Evolutionary conservation across 768 basidiomycete species (phyloP), one percentile per base, ranked within the genome.

Genomic region (Hydnum rufescens): DNA sequence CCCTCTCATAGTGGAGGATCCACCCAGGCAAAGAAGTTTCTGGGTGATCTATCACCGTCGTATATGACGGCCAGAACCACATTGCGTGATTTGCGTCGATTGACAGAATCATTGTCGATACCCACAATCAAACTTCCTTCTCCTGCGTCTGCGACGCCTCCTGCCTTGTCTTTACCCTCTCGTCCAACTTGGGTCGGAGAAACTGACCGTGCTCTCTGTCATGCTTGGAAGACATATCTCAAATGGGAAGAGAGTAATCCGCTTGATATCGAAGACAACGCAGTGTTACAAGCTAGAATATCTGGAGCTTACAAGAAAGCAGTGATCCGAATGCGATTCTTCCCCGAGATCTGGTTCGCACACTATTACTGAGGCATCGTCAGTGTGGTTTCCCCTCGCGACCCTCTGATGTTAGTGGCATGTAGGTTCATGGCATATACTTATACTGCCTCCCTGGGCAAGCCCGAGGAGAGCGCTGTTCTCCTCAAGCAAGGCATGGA

Each of bases 201-300:
- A 3, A 6, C 65, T 5, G 63, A 64, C 16, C 63, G 69, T 43
- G 72, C 73, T 16, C 72, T 82, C 28, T 76, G 89, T n/a, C 76
- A 78, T 23, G 75, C 76, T 25, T 99, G 95, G 95, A 86, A 87
- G 60, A 70, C 74, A 1, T 97, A 96, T 63, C 67, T 97, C 32
- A 89, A 89, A 59, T 96, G 85, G 84, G 93, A 99, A 65, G 87
- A 93, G 64, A 74, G 73, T 58, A 96, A 99, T 61, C 93, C 90
- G 0, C 73, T 96, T 51, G 87, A 89, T 64, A 76, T 97, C 36
- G 88, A 92, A 60, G 88, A 93, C 58, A 72, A 74, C 55, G 65
- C 70, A 1, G 72, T 73, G 4, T 65, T 95, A 34, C 70, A 79
- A 47, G 71, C 70, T 3, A 73, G 95, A 25, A 71, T 97, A 6